Conservation (phyloP, 345 rosid genomes). For the Populus deltoides region DNA sequence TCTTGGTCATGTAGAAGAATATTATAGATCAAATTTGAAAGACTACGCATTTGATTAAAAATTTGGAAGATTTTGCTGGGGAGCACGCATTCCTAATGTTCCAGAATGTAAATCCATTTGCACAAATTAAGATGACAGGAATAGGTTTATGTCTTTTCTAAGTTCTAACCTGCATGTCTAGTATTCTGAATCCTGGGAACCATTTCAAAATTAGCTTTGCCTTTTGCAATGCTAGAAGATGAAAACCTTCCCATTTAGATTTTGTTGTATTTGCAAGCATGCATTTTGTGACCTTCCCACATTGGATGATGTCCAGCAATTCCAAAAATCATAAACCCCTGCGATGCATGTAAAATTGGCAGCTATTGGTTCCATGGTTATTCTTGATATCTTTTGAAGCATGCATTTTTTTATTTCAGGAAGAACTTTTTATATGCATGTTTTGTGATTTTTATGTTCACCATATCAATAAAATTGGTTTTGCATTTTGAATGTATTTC, state of each 20-base stretch:
- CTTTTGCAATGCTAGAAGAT: background rate
- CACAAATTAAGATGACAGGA: background rate
- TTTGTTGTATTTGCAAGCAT: background rate
- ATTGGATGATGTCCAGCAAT: background rate
- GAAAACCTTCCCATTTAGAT: background rate
- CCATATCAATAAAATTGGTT: background rate
- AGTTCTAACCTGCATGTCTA: background rate
- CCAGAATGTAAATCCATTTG: background rate
- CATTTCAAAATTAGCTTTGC: background rate
- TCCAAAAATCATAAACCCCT: background rate
- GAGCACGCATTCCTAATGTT: background rate
- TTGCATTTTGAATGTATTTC: background rate
- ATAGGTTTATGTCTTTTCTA: background rate
- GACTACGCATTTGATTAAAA: background rate
- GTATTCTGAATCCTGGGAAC: background rate
- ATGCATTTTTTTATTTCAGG: background rate
- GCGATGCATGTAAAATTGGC: background rate
- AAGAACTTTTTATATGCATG: background rate
- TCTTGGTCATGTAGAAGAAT: background rate
- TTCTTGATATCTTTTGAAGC: background rate
- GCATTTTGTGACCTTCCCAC: background rate
- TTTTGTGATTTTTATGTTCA: background rate
- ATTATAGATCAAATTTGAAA: background rate
- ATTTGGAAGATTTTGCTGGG: background rate
- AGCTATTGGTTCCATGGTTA: background rate